Evolutionary conservation across 2,329 filamentous ascomycete species (phyloP), one percentile per base, ranked within the genome.

Genomic region (Myriosclerotinia curreyana): DNA sequence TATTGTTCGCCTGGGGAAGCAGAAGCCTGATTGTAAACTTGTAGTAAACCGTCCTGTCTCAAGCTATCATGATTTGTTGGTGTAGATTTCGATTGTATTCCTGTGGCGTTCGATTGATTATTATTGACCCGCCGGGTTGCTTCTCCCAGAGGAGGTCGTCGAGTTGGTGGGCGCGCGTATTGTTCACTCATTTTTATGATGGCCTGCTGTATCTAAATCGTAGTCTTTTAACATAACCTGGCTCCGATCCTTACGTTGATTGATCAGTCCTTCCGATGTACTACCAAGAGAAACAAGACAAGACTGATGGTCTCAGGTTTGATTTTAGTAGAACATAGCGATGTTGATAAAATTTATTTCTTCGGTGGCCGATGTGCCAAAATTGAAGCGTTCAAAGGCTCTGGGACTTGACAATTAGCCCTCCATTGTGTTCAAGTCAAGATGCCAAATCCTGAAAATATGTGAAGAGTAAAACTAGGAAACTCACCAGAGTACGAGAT

Each of bases 91-190:
- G 68, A 65, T 40, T 64, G 51, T 14, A 62, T 34, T 28, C 14
- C 34, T 8, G 25, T 46, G 14, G 64, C 62, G 11, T 53, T 46
- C 5, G 62, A 55, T 46, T 71, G 72, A n/a, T 64, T 50, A 60
- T 74, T 75, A 55, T 75, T 75, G 60, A 74, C 67, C 58, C 74
- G 69, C 44, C 65, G 64, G 28, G 72, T 74, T 55, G 73, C 71
- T 64, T 75, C 74, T 53, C 71, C 73, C 14, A 75, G 68, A 54
- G 74, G 70, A 51, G 69, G 56, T 46, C 74, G 73, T 63, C 72
- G 71, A 65, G 71, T 71, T 55, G 70, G 66, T 20, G 68, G 68
- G 25, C 70, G 71, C 60, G 68, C 53, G 25, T 55, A 38, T 62
- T 69, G 63, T 53, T 48, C 65, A 66, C 65, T 69, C 70, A 72